A percentile compares a stretch with the other conserved stretches of the same genome.
These are phyloP conservation scores for Chlamydomonas urium DNA, from an alignment of 139 green algal genomes.

Conservation along the genomic window DNA sequence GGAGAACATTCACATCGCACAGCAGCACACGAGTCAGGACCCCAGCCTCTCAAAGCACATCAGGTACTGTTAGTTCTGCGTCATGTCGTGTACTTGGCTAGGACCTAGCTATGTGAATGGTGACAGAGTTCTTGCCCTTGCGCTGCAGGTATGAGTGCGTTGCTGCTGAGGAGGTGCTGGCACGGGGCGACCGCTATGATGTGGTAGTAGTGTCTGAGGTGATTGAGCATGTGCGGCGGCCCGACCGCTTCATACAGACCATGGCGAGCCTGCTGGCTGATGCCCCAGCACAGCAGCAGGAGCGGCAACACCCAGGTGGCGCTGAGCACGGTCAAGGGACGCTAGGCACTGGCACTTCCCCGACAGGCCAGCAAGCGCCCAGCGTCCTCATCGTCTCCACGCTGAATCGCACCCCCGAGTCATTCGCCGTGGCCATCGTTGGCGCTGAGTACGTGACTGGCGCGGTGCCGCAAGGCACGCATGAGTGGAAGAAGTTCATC, in stretches of 20 bases:
- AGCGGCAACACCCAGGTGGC: background rate
- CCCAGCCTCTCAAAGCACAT: too few relatives aligned
- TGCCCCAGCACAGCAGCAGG: background rate
- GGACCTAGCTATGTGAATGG: too few relatives aligned
- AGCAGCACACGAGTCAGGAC: constrained; percentile 45
- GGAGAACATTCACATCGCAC: constrained; percentile 48
- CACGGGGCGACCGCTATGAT: constrained; percentile 38
- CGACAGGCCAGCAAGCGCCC: too few relatives aligned
- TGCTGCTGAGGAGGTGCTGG: constrained; percentile 50
- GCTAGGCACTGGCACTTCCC: too few relatives aligned
- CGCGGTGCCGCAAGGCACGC: constrained; percentile 69
- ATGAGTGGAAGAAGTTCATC: constrained; percentile 88
- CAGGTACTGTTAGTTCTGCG: too few relatives aligned
- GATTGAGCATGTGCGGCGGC: constrained; percentile 51
- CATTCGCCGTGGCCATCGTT: constrained; percentile 77
- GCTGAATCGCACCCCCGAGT: constrained; percentile 77
- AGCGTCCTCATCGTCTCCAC: constrained; percentile 69
- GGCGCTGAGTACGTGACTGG: constrained; percentile 75
- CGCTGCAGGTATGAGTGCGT: constrained; percentile 38
- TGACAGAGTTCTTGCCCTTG: too few relatives aligned
- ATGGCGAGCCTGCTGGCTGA: constrained; percentile 29
- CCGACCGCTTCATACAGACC: constrained; percentile 40
- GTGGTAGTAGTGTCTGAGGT: constrained; percentile 56
- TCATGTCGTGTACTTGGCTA: too few relatives aligned
- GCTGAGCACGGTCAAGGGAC: background rate